Evolutionary conservation across 176 grass and related monocot species (phyloP).

Genomic region (Panicum miliaceum): DNA sequence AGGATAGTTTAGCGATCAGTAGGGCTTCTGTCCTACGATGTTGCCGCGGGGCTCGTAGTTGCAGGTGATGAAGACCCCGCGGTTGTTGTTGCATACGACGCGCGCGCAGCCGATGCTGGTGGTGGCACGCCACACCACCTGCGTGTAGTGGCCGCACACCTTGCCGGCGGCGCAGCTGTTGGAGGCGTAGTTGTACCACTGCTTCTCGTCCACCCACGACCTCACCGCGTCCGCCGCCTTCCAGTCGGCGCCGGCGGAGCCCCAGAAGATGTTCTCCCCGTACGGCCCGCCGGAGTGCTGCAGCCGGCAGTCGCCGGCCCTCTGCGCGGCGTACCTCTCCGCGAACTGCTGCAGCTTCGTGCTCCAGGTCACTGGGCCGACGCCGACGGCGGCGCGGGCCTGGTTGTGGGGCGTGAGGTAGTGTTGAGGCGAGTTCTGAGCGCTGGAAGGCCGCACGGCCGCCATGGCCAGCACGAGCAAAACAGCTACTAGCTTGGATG

Average conservation of each 20-base stretch:
- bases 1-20: too few species aligned
- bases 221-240: neutral
- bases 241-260: neutral
- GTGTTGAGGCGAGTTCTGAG: neutral
- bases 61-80: conserved; percentile 6
- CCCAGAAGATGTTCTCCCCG: conserved; percentile 27
- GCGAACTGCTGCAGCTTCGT: neutral
- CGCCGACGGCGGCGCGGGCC: neutral
- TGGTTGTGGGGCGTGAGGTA: neutral
- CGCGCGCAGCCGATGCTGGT: conserved; percentile 8
- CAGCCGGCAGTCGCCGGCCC: neutral
- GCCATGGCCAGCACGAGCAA: neutral
- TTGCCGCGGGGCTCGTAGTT: conserved; percentile 18
- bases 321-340: neutral
- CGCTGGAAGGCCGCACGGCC: neutral
- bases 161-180: conserved; percentile 9
- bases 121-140: conserved; percentile 32
- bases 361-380: neutral
- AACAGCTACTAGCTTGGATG: neutral
- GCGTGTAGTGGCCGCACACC: conserved; percentile 28
- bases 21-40: neutral
- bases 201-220: conserved; percentile 17
- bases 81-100: neutral
- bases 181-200: neutral
- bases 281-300: neutral